phyloP scores from a whole-genome alignment of 345 rosid genomes.

The Sisymbrium altissimum region DNA sequence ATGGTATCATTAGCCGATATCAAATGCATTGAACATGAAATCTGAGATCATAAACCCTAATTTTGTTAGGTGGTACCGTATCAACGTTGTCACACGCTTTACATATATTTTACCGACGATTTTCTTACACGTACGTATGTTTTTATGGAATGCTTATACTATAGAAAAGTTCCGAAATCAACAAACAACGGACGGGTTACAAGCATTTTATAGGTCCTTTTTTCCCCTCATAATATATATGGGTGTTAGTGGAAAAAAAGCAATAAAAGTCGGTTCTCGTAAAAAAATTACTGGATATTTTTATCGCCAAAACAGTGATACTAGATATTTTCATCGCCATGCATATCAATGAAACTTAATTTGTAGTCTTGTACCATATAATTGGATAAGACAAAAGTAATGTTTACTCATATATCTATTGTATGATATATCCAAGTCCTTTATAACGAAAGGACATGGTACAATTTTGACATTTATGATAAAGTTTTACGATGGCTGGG shows the following conservation, averaged over 20 bases:
- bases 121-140: background rate
- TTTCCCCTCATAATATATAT: background rate
- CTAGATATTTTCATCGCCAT: constrained; percentile 3
- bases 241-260: background rate
- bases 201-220: background rate
- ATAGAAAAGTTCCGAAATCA: background rate
- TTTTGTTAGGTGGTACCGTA: constrained; percentile 9
- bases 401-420: constrained; percentile 9
- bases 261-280: background rate
- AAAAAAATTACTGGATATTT: background rate
- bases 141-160: background rate
- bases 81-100: background rate
- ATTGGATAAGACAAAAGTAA: constrained; percentile 22
- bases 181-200: background rate
- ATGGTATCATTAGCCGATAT: background rate
- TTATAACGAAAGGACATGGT: constrained; percentile 31
- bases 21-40: background rate
- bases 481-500: constrained; percentile 9
- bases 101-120: background rate
- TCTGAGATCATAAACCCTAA: background rate
- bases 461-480: constrained; percentile 35
- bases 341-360: background rate
- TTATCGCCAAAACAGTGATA: no score
- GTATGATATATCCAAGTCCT: constrained; percentile 20
- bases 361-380: constrained; percentile 24